phyloP scores from a whole-genome alignment of 140 eudicot species.

The Oenanthe javanica region DNA sequence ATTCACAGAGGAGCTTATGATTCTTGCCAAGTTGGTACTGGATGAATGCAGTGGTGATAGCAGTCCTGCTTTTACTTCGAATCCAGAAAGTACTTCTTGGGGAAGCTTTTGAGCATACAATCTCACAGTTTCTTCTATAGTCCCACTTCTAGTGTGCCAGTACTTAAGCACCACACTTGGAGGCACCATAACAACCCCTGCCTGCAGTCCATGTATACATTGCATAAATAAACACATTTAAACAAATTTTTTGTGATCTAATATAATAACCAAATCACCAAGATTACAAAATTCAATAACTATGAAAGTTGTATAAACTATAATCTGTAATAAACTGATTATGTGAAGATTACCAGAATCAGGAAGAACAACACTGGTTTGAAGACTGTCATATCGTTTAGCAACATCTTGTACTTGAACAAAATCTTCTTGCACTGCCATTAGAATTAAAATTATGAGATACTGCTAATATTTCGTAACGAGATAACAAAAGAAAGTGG shows the following conservation, averaged over 20 bases:
- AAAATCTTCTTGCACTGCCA: neutral
- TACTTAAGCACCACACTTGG: conserved; percentile 25
- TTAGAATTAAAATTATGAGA: neutral
- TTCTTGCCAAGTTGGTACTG: conserved; percentile 26
- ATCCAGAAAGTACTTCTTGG: conserved; percentile 17
- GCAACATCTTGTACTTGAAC: neutral
- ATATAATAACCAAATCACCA: neutral
- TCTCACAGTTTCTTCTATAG: conserved; percentile 18
- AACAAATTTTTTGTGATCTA: neutral
- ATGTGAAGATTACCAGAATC: neutral
- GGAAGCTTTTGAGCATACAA: conserved; percentile 11
- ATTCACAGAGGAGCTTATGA: conserved; percentile 5
- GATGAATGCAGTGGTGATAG: conserved; percentile 31
- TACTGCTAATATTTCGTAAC: neutral
- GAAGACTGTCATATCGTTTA: neutral
- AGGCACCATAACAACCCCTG: conserved; percentile 29
- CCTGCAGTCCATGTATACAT: neutral
- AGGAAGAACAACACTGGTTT: neutral
- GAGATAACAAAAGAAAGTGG: neutral
- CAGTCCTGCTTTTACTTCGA: conserved; percentile 19
- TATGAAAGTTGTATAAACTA: neutral
- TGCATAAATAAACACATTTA: neutral
- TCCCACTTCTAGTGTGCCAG: conserved; percentile 17
- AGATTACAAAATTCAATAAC: neutral
- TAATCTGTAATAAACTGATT: neutral